phyloP scores from a whole-genome alignment of 352 stramenopile species.

The Phytophthora hibernalis region DNA sequence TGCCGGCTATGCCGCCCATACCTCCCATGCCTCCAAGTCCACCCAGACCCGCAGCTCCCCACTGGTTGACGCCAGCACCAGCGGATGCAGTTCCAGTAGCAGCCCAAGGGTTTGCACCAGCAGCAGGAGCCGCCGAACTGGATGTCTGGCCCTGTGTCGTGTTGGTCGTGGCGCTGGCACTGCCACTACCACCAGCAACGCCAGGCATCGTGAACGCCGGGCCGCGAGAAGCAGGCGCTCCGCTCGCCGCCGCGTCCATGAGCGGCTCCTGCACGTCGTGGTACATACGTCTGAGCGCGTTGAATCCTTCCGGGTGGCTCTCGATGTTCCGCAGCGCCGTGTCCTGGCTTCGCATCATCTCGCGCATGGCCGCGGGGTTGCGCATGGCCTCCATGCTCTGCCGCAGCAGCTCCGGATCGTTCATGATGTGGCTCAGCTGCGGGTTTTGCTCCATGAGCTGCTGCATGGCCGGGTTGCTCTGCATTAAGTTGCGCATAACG shows the following conservation, averaged over 20 bases:
- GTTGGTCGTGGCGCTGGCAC: conserved; percentile 25
- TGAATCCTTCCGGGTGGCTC: conserved; percentile 97
- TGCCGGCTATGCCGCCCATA: conserved; percentile 43
- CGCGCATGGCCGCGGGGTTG: conserved; percentile 95
- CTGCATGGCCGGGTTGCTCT: conserved; percentile 96
- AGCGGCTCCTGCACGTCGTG: conserved; percentile 96
- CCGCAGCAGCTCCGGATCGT: conserved; percentile 95
- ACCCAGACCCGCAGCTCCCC: conserved; percentile 43
- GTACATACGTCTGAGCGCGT: conserved; percentile 95
- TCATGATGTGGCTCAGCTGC: conserved; percentile 95
- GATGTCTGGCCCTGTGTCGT: conserved; percentile 25
- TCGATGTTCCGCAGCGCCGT: conserved; percentile 97
- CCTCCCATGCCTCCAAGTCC: conserved; percentile 37
- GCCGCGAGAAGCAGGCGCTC: conserved; percentile 48
- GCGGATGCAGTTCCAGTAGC: conserved; percentile 19
- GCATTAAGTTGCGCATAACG: conserved; percentile 95
- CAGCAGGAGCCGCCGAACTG: conserved; percentile 28
- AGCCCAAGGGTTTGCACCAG: conserved; percentile 67
- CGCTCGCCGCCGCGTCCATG: conserved; percentile 90
- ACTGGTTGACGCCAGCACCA: conserved; percentile 69
- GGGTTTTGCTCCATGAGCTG: conserved; percentile 96
- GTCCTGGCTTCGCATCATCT: conserved; percentile 98
- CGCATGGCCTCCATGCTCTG: conserved; percentile 97
- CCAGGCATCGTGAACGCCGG: conserved; percentile 89
- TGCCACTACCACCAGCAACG: conserved; percentile 63